Base-by-base conservation (phyloP, 176 grass and related monocot species). In the Echinochloa phyllopogon region DNA sequence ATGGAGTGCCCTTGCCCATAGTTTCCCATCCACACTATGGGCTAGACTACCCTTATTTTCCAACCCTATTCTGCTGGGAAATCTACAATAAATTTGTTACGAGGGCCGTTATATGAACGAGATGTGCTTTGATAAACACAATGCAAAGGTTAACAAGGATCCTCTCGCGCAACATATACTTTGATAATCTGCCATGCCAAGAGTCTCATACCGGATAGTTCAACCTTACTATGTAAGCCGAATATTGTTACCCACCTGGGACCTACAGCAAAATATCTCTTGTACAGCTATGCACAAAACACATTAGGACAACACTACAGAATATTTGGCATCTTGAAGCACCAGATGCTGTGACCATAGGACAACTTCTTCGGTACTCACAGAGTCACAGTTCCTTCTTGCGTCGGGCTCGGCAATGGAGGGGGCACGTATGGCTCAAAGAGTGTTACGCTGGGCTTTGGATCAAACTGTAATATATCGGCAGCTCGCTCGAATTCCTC, bases 401-500 rank as follows among this genome's bases (percentile, higher is more conserved):
- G 56, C 4, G 51, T 36, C 70, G 59, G 86, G 63, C 27, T 84
- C 12, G 43, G 37, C 49, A 20, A 36, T 4, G 52, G 82, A 25
- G 83, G 88, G 15, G 84, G 89, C 49, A 90, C 59, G 9, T 95
- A 92, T 5, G 93, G 85, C 44, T 95, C 87, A 83, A 98, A 98
- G 40, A 98, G 90, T 6, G 83, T 85, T 33, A 92, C 64, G 18
- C 14, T 84, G 11, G 96, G 93, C 79, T 89, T 93, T 17, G 80
- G 77, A 78, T 95, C 91, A 75, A 62, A 89, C 61, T 98, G 96
- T 64, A 98, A 77, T 88, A 95, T 90, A 52, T 95, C 82, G 20
- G 96, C 96, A 52, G 96, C 93, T 83, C 93, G 88, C 85, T 98
- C 96, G 17, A 98, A 98, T 84, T 98, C 96, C 81, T 95, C 96